Conservation (phyloP, 2,329 filamentous ascomycete species). For the Grosmannia serpens region DNA sequence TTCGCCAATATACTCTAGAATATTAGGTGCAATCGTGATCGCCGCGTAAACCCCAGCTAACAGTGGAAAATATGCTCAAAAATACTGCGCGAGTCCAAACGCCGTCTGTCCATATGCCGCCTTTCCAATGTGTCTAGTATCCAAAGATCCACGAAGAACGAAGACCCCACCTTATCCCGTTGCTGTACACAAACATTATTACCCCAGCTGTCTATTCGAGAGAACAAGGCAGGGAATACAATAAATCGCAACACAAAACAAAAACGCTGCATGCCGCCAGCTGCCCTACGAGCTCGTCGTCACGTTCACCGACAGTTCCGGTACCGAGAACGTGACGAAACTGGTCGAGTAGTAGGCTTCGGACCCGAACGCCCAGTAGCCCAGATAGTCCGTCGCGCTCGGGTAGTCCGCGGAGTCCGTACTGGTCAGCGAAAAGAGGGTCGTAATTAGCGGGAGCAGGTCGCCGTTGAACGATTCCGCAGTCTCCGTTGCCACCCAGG, state of each 20-base stretch:
- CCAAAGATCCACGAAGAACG: background rate
- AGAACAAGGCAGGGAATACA: background rate
- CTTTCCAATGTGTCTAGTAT: background rate
- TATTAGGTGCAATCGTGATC: background rate
- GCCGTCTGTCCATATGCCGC: background rate
- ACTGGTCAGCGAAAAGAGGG: constrained; percentile 23
- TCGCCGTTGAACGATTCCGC: constrained; percentile 33
- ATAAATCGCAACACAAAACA: background rate
- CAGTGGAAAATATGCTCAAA: background rate
- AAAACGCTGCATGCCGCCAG: background rate
- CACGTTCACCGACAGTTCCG: constrained; percentile 24
- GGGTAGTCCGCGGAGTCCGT: constrained; percentile 24
- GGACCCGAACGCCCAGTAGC: constrained; percentile 39
- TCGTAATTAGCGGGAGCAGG: constrained; percentile 30
- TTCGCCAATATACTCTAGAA: background rate
- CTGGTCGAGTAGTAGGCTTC: constrained; percentile 32
- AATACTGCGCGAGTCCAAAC: background rate
- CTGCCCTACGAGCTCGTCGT: background rate
- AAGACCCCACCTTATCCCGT: background rate
- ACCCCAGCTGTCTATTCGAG: background rate
- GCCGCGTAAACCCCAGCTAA: background rate
- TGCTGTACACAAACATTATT: background rate
- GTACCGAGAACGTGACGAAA: constrained; percentile 38
- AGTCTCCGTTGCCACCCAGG: constrained; percentile 30
- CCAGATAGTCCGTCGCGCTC: constrained; percentile 31